Evolutionary conservation across 2,329 filamentous ascomycete species (phyloP), one percentile per base, ranked within the genome.

Genomic region (Gremmenia infestans): DNA sequence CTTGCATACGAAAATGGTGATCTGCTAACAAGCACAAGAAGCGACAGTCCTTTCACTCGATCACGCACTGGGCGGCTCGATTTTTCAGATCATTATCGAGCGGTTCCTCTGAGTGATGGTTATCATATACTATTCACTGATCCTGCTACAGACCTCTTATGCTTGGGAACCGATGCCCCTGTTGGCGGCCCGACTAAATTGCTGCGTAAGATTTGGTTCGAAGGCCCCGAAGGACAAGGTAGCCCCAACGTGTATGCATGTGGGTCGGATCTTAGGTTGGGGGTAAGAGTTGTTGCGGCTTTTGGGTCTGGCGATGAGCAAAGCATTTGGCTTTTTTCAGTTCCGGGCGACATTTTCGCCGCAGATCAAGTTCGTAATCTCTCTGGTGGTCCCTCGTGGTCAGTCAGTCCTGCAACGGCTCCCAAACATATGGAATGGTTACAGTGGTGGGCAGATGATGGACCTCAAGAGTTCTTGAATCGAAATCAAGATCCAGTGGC

Each of bases 91-190:
- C 82, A 87, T 63, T 86, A 83, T 63, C 79, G 78, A 47, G 83
- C 84, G 2, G 71, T 86, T 12, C 85, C 86, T 3, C 68, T 88
- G 40, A 85, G 81, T 58, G 86, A 88, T 66, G 84, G 85, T 1
- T 73, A 80, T 54, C 83, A 88, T 62, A 74, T 88, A 37, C 70
- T 88, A 5, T 88, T 86, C 66, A 82, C 81, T 6, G 83, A 88
- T 64, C 83, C 84, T 4, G 69, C 70, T 11, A 80, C 76, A 1
- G 78, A 76, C 9, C 69, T 76, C 8, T 74, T 88, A 6, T 85
- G 79, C 58, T 71, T 89, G 15, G 85, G 85, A 3, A 81, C 76
- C 47, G 82, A 87, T 71, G 78, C 81, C 0, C 81, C 82, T 1
- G 71, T 82, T 32, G 67, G 67, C 19, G 81, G 81, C 45, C 79